These are phyloP conservation scores for Actinomucor elegans DNA, from an alignment of 371 early-diverging fungal genomes.

Conservation along the genomic window DNA sequence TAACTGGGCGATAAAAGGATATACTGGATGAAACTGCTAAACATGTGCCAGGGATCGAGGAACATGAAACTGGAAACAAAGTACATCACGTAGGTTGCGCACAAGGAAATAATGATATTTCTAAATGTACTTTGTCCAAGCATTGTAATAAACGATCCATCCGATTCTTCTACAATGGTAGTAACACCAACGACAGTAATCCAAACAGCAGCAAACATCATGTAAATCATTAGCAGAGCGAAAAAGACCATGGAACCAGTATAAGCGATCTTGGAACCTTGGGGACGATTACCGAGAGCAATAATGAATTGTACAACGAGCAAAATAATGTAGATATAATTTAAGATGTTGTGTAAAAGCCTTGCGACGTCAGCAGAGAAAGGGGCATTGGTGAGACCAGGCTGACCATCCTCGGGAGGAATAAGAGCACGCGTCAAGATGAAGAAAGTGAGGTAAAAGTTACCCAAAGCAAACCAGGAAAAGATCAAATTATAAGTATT, in stretches of 20 bases:
- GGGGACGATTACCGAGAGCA: conserved; percentile 81
- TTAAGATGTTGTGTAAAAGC: conserved; percentile 38
- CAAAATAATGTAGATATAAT: conserved; percentile 63
- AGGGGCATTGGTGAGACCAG: conserved; percentile 16
- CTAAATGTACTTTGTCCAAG: conserved; percentile 45
- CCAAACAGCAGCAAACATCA: conserved; percentile 58
- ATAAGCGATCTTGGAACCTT: conserved; percentile 55
- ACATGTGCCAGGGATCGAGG: conserved; percentile 76
- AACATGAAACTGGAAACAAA: conserved; percentile 64
- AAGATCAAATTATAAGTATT: conserved; percentile 62
- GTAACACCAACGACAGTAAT: conserved; percentile 49
- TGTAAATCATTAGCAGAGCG: conserved; percentile 57
- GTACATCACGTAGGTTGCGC: conserved; percentile 68
- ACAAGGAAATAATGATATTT: conserved; percentile 58
- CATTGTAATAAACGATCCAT: conserved; percentile 21
- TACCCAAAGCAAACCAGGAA: conserved; percentile 75
- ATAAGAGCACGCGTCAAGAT: conserved; percentile 56
- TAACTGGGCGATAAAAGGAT: conserved; percentile 81
- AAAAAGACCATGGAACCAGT: conserved; percentile 51
- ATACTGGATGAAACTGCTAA: conserved; percentile 66
- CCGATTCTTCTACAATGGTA: conserved; percentile 21
- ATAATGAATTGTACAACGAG: conserved; percentile 67
- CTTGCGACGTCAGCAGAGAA: conserved; percentile 28
- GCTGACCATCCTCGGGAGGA: conserved; percentile 17
- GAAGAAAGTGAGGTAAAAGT: conserved; percentile 81